A percentile compares a stretch with the other conserved stretches of the same genome.
These are phyloP conservation scores for Aspergillus wentii DNA, from an alignment of 495 filamentous ascomycete genomes.

Conservation along the genomic window DNA sequence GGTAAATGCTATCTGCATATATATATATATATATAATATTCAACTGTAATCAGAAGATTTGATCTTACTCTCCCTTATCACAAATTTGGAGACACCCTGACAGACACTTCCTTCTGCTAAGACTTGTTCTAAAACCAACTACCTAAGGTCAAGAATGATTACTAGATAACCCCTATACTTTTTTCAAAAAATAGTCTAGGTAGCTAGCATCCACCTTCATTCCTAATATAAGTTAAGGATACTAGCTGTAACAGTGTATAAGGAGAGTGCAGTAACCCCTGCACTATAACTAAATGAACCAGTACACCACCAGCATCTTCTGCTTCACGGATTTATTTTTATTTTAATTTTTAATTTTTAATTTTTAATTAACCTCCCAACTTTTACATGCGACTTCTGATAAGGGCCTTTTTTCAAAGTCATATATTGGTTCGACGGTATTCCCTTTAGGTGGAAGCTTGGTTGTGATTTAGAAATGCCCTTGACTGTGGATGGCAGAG, in stretches of 20 bases:
- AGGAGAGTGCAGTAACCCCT: constrained; percentile 78
- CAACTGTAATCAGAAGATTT: constrained; percentile 1
- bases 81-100: too few species aligned
- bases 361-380: too few species aligned
- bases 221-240: constrained; percentile 88
- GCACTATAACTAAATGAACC: constrained; percentile 76
- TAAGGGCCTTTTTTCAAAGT: constrained; percentile 57
- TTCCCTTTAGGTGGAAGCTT: constrained; percentile 52
- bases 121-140: neutral
- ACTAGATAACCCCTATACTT: too few species aligned
- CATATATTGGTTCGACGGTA: constrained; percentile 47
- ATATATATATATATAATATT: constrained; percentile 12
- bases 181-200: neutral
- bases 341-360: too few species aligned
- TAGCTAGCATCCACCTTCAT: constrained; percentile 87
- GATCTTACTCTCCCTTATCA: neutral
- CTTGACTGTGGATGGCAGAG: constrained; percentile 63
- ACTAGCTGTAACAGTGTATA: constrained; percentile 76
- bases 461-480: constrained; percentile 55
- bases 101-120: too few species aligned
- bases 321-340: constrained; percentile 55
- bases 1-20: constrained; percentile 3
- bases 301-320: constrained; percentile 70
- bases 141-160: too few species aligned
- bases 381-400: too few species aligned